These are phyloP conservation scores for Naganishia sp. DNA, from an alignment of 1,284 basidiomycete species.

Conservation along the genomic window DNA sequence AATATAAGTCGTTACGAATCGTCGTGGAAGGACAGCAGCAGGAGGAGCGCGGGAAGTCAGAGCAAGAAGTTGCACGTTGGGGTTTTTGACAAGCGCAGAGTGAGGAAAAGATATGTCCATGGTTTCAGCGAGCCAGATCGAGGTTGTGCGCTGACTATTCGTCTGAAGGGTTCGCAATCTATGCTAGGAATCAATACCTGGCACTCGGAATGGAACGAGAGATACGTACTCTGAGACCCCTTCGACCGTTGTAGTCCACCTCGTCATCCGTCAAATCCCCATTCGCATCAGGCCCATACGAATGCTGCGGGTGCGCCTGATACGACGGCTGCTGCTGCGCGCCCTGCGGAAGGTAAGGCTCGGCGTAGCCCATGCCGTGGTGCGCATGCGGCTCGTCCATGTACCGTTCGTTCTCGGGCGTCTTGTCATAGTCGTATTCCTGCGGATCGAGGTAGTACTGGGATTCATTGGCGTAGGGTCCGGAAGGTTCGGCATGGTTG, in stretches of 20 bases:
- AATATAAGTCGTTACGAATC: neutral
- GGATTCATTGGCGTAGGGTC: constrained; percentile 32
- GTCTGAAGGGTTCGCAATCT: constrained; percentile 25
- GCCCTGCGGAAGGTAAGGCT: constrained; percentile 1
- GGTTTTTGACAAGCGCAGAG: no score
- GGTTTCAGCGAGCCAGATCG: no score
- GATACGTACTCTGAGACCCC: constrained; percentile 5
- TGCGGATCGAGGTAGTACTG: constrained; percentile 51
- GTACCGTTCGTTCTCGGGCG: constrained; percentile 24
- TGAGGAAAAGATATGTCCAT: no score
- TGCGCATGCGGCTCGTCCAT: constrained; percentile 8
- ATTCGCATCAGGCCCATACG: neutral
- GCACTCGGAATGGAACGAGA: neutral
- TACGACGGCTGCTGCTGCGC: neutral
- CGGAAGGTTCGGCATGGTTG: constrained; percentile 17
- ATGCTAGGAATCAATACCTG: neutral
- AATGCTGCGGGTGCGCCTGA: neutral
- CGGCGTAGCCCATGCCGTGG: constrained; percentile 18
- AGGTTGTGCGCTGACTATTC: neutral
- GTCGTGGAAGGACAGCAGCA: neutral
- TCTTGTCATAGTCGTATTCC: constrained; percentile 37
- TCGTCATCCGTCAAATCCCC: constrained; percentile 2
- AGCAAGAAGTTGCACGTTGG: no score
- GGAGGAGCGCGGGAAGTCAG: no score
- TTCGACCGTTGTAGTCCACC: constrained; percentile 22